These are phyloP conservation scores for Dactylellina haptotyla DNA, from an alignment of 2,329 filamentous ascomycete genomes.

Conservation along the genomic window DNA sequence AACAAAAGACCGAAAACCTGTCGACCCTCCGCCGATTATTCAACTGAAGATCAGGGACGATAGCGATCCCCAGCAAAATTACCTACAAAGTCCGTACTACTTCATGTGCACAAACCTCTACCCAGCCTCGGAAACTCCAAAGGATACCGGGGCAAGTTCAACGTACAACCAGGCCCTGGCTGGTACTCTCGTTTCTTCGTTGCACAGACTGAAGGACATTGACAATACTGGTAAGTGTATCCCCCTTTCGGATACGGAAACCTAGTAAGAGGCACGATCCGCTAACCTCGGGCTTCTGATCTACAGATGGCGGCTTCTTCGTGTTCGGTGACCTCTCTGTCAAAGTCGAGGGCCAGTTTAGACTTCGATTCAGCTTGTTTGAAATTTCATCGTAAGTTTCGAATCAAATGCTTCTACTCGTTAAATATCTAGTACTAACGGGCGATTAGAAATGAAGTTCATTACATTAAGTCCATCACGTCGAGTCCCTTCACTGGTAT, in stretches of 20 bases:
- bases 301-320: conserved; percentile 81
- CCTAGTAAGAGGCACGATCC: not conserved
- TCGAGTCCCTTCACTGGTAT: conserved; percentile 76
- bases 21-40: conserved; percentile 87
- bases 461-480: conserved; percentile 67
- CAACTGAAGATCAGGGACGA: conserved; percentile 70
- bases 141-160: conserved; percentile 44
- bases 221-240: conserved; percentile 66
- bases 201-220: conserved; percentile 82
- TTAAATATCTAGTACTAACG: conserved; percentile 55
- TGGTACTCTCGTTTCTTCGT: conserved; percentile 80
- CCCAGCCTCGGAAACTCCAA: conserved; percentile 65
- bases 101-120: conserved; percentile 71
- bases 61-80: conserved; percentile 70
- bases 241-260: not conserved
- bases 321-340: conserved; percentile 90
- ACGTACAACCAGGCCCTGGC: conserved; percentile 67
- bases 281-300: conserved; percentile 21
- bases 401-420: conserved; percentile 59
- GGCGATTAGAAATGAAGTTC: conserved; percentile 62
- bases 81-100: conserved; percentile 72
- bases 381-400: conserved; percentile 68
- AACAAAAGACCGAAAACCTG: conserved; percentile 77
- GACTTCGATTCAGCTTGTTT: conserved; percentile 80
- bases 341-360: conserved; percentile 76